Evolutionary conservation across 2,329 filamentous ascomycete genomes (phyloP), one percentile per base, ranked within the genome.

Genomic region (Venturia pyrina): DNA sequence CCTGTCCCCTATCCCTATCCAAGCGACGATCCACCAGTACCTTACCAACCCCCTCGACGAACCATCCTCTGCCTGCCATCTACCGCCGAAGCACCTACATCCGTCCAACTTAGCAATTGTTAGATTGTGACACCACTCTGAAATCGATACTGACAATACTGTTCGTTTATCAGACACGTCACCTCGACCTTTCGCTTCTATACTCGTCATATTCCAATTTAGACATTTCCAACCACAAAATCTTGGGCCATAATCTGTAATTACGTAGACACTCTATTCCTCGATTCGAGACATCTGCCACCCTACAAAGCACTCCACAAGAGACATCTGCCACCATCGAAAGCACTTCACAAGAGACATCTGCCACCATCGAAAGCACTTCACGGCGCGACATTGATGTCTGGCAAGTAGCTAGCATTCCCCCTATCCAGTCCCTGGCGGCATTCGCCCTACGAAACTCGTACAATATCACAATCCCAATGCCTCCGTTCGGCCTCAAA

Each of bases 1-100:
- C 65, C 56, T 56, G 65, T 67, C 28, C 41, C 62, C 60, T 63
- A 57, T 66, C 60, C 60, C 28, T 43, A 44, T 66, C 37, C 56
- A 21, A 32, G 8, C 24, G 32, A 32, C 60, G 8, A 62, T 40
- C 34, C 43, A 44, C 19, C 41, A 40, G 37, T 37, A 40, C 62
- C 46, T n/a, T n/a, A n/a, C n/a, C n/a, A n/a, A 56, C 24, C 62
- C 62, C 41, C 6, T n/a, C 40, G 60, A 62, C 60, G 37, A n/a
- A 34, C 13, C 40, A 44, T n/a, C 60, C 15, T 62, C 15, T 11
- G 17, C 40, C 37, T 32, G 21, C 44, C 60, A 19, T 59, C 53
- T 10, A 37, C 32, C 17, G 32, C 32, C 28, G n/a, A n/a, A n/a
- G 2, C n/a, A 37, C 32, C 1, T 7, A 3, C 28, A 17, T 32